Evolutionary conservation across 2,329 filamentous ascomycete species (phyloP), one percentile per base, ranked within the genome.

Genomic region (Trichocomaceae sp.): DNA sequence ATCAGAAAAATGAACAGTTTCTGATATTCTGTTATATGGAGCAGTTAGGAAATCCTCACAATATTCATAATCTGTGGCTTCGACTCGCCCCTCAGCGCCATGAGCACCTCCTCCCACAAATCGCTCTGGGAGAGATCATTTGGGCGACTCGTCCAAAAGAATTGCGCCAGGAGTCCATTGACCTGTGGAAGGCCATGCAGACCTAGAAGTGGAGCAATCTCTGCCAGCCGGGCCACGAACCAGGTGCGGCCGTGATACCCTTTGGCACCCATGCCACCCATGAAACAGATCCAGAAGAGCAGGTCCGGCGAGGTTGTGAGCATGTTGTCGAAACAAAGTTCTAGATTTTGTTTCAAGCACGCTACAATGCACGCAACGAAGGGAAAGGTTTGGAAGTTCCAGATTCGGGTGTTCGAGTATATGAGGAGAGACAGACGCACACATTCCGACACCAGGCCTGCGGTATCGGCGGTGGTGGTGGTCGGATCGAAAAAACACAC

Each of bases 231-330:
- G 6, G 15, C 20, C 20, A 60, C 39, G 37, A 61, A 61, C 59
- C 58, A 62, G 3, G 58, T 33, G 31, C 57, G 54, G 41, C 22
- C 52, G 2, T 49, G 50, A 17, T 55, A 58, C 0, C 57, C 55
- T 47, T 52, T 57, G 2, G 60, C 59, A 1, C 58, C 58, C 35
- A 62, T 59, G 20, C 59, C 60, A 2, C 59, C 60, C 8, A 60
- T 54, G 33, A 61, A 26, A 26, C 23, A 26, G 23, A 26, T 26
- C 23, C 23, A 26, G 7, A 26, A 26, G 23, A 26, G 23, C 23
- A 26, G 23, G 7, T 26, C 23, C 23, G 23, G 7, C 7, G 7
- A 26, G 3, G 3, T 26, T 26, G 7, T 26, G 23, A 26, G 23
- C 23, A 26, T 26, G 23, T 26, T 7, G 23, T 3, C 23, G 23